Evolutionary conservation across 176 grass and related monocot species (phyloP).

Genomic region (Phragmites australis): DNA sequence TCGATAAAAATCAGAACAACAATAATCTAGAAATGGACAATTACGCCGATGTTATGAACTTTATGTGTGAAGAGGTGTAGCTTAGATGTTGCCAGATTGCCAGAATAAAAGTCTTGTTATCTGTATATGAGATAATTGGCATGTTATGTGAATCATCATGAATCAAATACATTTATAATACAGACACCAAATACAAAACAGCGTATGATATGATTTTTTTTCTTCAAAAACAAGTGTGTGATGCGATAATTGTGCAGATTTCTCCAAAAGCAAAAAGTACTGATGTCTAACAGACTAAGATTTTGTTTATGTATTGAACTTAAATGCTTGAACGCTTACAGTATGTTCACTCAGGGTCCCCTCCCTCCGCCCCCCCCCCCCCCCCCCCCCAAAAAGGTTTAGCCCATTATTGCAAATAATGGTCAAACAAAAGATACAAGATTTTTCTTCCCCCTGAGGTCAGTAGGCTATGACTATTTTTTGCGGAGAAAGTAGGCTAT

Average conservation of each 20-base stretch:
- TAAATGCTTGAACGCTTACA: not conserved
- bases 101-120: not conserved
- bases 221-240: not conserved
- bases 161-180: conserved; percentile 22
- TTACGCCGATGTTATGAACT: not conserved
- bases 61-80: not conserved
- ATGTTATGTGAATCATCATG: not conserved
- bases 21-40: not conserved
- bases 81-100: not conserved
- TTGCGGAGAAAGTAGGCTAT: not conserved
- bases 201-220: not conserved
- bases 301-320: not conserved
- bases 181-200: not conserved
- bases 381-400: not conserved
- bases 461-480: too few species aligned
- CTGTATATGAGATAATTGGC: too few species aligned
- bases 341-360: not conserved
- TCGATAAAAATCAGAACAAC: not conserved
- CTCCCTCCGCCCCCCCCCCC: too few species aligned
- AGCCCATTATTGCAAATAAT: not conserved
- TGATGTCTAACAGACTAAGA: not conserved
- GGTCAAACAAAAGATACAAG: not conserved
- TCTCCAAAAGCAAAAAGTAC: not conserved
- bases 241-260: not conserved
- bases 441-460: too few species aligned